phyloP scores from a whole-genome alignment of 75 land plant genomes.

The Cupressus sempervirens region DNA sequence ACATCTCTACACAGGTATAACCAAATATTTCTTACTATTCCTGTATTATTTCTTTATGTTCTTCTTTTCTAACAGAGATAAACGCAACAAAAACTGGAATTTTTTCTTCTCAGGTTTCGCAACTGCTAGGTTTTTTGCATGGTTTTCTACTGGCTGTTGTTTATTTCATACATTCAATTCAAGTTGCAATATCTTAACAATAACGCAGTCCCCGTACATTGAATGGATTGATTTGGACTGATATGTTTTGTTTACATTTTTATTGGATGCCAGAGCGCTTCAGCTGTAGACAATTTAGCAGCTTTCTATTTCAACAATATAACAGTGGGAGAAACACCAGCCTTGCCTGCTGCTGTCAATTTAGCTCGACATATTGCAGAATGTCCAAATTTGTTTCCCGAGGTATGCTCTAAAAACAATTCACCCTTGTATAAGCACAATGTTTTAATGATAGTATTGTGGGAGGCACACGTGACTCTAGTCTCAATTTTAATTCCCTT shows the following conservation, averaged over 20 bases:
- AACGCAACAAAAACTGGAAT: not conserved
- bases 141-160: not conserved
- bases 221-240: not conserved
- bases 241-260: not conserved
- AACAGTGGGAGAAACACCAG: slow-evolving; percentile 69
- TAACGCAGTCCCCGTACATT: not conserved
- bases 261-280: slow-evolving; percentile 65
- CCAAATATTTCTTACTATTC: not conserved
- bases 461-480: not conserved
- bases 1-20: slow-evolving; percentile 79
- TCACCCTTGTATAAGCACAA: not conserved
- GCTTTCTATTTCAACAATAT: slow-evolving; percentile 89
- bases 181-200: not conserved
- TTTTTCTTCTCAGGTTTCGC: slow-evolving; percentile 1
- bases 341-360: slow-evolving; percentile 61
- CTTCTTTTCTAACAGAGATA: not conserved
- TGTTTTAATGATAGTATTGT: not conserved
- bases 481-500: not conserved
- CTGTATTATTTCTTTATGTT: not conserved
- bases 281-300: slow-evolving; percentile 84
- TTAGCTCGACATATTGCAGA: slow-evolving; percentile 82
- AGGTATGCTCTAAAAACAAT: slow-evolving; percentile 31
- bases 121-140: not conserved
- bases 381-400: slow-evolving; percentile 79
- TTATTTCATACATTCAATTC: not conserved